Base-by-base conservation (phyloP, 306 rosid genomes). In the Quercus wislizeni region DNA sequence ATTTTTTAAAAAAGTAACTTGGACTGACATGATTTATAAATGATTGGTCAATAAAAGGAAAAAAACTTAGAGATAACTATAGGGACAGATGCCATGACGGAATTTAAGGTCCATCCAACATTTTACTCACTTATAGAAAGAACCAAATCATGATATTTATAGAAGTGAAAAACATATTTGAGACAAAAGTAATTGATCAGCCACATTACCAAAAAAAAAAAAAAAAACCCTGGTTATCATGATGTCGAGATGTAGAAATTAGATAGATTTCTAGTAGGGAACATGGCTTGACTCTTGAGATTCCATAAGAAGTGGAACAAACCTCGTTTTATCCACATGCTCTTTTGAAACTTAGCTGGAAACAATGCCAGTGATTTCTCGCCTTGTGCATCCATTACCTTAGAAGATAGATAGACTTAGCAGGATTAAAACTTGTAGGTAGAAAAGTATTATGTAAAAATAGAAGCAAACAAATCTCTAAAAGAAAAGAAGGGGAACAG, bases 301-400 rank as follows among this genome's bases (percentile, higher is more conserved):
- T 41, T 41, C 46, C 46, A 49, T 11, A 49, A 49, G 5, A 49
- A 49, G 54, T 13, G 5, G 76, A 64, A 81, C 86, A 73, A 52
- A 95, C 99, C 98, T 91, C 85, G 91, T 80, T 85, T 95, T 2
- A 95, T 95, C 99, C 98, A 95, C 97, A 95, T 89, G 88, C 94
- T 95, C 81, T 85, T 92, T 69, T 87, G 93, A 83, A 95, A 92
- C 90, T 90, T 95, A 7, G 99, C 98, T 43, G 97, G 99, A 87
- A 92, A 89, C 65, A 92, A 78, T 20, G 98, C 98, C 69, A 95
- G 79, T 33, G 88, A 93, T 55, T 86, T 88, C 74, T 83, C 85
- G 9, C 98, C 97, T 43, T 55, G 52, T 18, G 93, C 87, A 92
- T 92, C 99, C 96, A 89, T 89, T 65, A 95, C 96, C 99, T 94